These are phyloP conservation scores for Xylaria curta DNA, from an alignment of 495 filamentous ascomycete genomes.

Conservation along the genomic window DNA sequence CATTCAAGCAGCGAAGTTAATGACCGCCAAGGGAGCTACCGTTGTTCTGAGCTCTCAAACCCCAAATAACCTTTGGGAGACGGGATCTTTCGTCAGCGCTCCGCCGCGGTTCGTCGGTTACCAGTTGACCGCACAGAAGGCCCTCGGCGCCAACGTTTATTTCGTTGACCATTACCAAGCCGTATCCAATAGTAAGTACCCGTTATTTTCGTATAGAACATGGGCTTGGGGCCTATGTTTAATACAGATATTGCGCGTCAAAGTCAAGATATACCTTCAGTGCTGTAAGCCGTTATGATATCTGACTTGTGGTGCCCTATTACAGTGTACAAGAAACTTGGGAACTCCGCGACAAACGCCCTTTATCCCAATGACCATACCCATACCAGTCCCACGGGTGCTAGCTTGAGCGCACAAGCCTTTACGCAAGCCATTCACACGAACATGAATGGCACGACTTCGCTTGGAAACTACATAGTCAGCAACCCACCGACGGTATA, in stretches of 20 bases:
- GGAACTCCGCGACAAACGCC: slow-evolving; percentile 48
- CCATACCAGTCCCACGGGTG: slow-evolving; percentile 62
- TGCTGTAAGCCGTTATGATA: not conserved
- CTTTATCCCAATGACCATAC: slow-evolving; percentile 66
- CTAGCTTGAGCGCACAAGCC: slow-evolving; percentile 45
- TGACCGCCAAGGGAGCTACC: slow-evolving; percentile 60
- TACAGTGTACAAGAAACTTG: slow-evolving; percentile 39
- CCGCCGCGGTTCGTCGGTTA: slow-evolving; percentile 26
- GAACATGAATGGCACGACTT: slow-evolving; percentile 21
- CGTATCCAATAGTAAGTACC: slow-evolving; percentile 34
- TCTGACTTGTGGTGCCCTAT: slow-evolving; percentile 3
- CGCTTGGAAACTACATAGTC: slow-evolving; percentile 18
- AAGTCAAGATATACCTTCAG: slow-evolving; percentile 33
- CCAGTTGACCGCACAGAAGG: slow-evolving; percentile 61
- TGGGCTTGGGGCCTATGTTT: not conserved
- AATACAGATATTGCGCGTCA: slow-evolving; percentile 42
- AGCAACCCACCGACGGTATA: slow-evolving; percentile 20
- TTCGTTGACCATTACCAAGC: slow-evolving; percentile 56
- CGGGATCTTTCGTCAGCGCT: slow-evolving; percentile 10
- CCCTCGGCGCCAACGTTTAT: slow-evolving; percentile 40
- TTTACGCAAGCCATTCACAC: slow-evolving; percentile 21
- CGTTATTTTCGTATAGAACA: slow-evolving; percentile 1
- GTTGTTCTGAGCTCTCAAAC: slow-evolving; percentile 65
- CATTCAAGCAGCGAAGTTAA: slow-evolving; percentile 59
- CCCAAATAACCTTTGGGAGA: slow-evolving; percentile 46